These are phyloP conservation scores for Pisolithus marmoratus DNA, from an alignment of 768 basidiomycete genomes.

Conservation along the genomic window DNA sequence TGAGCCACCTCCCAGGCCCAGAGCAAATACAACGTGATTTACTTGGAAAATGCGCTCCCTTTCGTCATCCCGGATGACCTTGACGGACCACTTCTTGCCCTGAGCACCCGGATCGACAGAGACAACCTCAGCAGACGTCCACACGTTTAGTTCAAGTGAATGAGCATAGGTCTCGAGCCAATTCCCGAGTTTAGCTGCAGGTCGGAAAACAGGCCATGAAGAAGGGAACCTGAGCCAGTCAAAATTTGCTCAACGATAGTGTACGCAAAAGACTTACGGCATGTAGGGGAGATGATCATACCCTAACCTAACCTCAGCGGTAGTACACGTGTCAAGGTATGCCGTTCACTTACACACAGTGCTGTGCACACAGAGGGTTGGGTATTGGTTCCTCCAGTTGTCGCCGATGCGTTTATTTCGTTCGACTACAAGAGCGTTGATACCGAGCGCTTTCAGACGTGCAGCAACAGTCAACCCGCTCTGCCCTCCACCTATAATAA, in stretches of 20 bases:
- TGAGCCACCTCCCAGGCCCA: no score
- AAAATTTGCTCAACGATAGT: no score
- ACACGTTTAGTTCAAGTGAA: conserved; percentile 51
- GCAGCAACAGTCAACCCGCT: conserved; percentile 54
- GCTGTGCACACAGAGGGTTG: conserved; percentile 41
- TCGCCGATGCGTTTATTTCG: conserved; percentile 40
- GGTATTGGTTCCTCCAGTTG: conserved; percentile 35
- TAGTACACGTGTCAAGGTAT: no score
- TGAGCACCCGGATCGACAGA: conserved; percentile 29
- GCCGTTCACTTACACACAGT: conserved; percentile 32
- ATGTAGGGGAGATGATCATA: conserved; percentile 47
- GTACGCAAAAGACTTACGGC: conserved; percentile 31
- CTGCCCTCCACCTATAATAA: conserved; percentile 58
- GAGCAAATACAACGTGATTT: conserved; percentile 46
- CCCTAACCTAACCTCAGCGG: no score
- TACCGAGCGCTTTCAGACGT: conserved; percentile 48
- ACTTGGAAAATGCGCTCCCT: conserved; percentile 31
- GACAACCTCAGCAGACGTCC: conserved; percentile 42
- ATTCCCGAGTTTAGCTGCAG: conserved; percentile 52
- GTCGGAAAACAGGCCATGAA: conserved; percentile 43
- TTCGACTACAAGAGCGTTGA: conserved; percentile 51
- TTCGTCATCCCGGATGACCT: conserved; percentile 24
- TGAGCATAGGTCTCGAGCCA: conserved; percentile 55
- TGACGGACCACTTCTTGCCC: conserved; percentile 36
- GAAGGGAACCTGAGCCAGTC: conserved; percentile 38